phyloP scores from a whole-genome alignment of 1,284 basidiomycete species.

The Naganishia sp. region DNA sequence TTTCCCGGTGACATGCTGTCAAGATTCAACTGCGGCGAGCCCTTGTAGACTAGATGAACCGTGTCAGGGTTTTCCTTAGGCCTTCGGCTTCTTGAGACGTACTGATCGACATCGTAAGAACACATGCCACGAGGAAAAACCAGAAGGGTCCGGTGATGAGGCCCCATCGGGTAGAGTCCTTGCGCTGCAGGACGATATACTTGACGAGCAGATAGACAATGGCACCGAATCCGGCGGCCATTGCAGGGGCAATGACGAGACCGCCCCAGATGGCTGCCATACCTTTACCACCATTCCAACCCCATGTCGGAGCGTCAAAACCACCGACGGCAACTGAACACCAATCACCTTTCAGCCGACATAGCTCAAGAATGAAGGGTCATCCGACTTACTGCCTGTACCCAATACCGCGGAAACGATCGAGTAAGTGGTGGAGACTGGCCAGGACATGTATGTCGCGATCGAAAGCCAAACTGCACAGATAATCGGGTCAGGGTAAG shows the following conservation, averaged over 20 bases:
- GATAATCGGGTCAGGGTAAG: slow-evolving; percentile 18
- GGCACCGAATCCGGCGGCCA: slow-evolving; percentile 56
- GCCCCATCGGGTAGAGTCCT: slow-evolving; percentile 49
- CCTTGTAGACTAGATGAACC: slow-evolving; percentile 49
- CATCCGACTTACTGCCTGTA: slow-evolving; percentile 52
- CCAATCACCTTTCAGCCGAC: not conserved
- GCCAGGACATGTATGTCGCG: slow-evolving; percentile 53
- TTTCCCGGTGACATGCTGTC: slow-evolving; percentile 46
- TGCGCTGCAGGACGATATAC: slow-evolving; percentile 51
- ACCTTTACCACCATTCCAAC: slow-evolving; percentile 58
- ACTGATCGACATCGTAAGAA: slow-evolving; percentile 50
- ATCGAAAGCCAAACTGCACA: slow-evolving; percentile 53
- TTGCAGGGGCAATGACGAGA: slow-evolving; percentile 47
- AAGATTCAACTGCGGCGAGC: slow-evolving; percentile 53
- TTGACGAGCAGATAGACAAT: slow-evolving; percentile 55
- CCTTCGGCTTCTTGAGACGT: not conserved
- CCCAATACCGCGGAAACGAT: slow-evolving; percentile 84
- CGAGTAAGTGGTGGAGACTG: slow-evolving; percentile 56
- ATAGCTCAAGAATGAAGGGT: not conserved
- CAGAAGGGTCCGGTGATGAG: slow-evolving; percentile 53
- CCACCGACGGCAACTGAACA: slow-evolving; percentile 53
- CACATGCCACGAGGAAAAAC: slow-evolving; percentile 53
- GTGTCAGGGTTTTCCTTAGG: no score
- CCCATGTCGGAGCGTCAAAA: slow-evolving; percentile 55
- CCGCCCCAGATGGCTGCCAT: slow-evolving; percentile 55